phyloP scores from a whole-genome alignment of 208 protist species.

The Zelonia costaricensis region DNA sequence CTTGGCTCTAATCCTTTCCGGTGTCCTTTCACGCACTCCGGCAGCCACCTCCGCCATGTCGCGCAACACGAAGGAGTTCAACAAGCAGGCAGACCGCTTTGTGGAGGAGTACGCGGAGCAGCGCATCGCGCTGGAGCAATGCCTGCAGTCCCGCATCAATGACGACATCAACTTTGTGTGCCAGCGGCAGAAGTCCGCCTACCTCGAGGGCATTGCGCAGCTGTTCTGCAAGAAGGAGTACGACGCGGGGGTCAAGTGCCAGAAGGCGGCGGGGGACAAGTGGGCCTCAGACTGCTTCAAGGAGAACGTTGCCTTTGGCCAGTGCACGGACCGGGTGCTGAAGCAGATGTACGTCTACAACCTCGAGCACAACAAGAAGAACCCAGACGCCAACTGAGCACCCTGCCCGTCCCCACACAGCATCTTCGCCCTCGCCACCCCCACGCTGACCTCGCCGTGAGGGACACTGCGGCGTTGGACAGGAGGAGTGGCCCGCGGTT shows the following conservation, averaged over 20 bases:
- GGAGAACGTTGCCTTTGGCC: conserved; percentile 82
- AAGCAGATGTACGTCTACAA: conserved; percentile 90
- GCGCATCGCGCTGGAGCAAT: conserved; percentile 62
- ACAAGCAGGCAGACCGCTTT: conserved; percentile 68
- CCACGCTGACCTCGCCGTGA: no score
- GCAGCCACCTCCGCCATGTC: conserved; percentile 62
- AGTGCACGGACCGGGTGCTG: conserved; percentile 77
- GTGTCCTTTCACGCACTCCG: no score
- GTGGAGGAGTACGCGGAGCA: conserved; percentile 52
- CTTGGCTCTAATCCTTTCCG: no score
- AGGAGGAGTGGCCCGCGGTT: no score
- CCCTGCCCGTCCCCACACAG: background rate
- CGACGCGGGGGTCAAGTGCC: conserved; percentile 70
- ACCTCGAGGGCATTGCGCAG: conserved; percentile 72
- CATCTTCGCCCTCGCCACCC: background rate
- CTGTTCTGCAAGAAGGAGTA: conserved; percentile 83
- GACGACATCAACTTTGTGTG: conserved; percentile 90
- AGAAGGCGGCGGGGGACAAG: conserved; percentile 56
- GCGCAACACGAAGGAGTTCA: conserved; percentile 85
- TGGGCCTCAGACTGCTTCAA: conserved; percentile 89
- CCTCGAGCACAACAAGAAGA: conserved; percentile 79
- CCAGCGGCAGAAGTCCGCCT: conserved; percentile 71
- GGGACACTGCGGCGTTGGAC: no score
- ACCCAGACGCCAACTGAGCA: conserved; percentile 61
- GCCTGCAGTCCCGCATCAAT: conserved; percentile 77